A percentile compares a stretch with the other conserved stretches of the same genome.
Evolutionary conservation across 2,329 filamentous ascomycete species (phyloP).

Genomic region (Paramyrothecium sp.): DNA sequence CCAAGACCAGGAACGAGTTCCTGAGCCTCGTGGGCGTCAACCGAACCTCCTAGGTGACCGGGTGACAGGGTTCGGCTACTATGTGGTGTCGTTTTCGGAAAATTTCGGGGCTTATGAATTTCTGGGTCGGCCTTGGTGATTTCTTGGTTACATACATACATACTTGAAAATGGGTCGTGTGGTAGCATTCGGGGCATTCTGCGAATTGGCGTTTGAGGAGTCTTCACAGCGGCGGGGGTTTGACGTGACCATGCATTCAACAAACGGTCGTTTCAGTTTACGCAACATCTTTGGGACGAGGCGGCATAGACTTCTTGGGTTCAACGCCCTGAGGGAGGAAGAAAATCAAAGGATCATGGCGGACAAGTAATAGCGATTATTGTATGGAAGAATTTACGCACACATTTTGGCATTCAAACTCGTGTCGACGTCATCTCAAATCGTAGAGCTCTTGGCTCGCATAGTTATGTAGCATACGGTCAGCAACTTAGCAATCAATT

Average conservation of each 20-base stretch:
- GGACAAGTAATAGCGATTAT: no score
- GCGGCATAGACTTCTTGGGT: conserved; percentile 1
- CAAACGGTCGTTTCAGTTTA: not conserved
- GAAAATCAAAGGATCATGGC: not conserved
- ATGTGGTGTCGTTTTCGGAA: not conserved
- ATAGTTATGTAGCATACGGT: no score
- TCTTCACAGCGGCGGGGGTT: not conserved
- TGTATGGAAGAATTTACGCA: no score
- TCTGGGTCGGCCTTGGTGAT: not conserved
- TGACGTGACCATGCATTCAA: not conserved
- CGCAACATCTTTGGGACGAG: not conserved
- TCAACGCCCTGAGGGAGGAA: conserved; percentile 6
- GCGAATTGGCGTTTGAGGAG: not conserved
- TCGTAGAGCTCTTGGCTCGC: no score
- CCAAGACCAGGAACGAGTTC: conserved; percentile 95
- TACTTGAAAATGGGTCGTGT: not conserved
- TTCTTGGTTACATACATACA: no score
- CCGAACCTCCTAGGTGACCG: not conserved
- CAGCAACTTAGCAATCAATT: no score
- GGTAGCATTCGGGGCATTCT: not conserved
- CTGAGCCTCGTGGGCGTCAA: conserved; percentile 74
- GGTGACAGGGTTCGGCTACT: not conserved
- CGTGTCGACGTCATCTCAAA: no score
- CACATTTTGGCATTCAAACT: no score
- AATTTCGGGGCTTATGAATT: not conserved